These are phyloP conservation scores for Fusarium siculi DNA, from an alignment of 2,329 filamentous ascomycete species.

Conservation along the genomic window DNA sequence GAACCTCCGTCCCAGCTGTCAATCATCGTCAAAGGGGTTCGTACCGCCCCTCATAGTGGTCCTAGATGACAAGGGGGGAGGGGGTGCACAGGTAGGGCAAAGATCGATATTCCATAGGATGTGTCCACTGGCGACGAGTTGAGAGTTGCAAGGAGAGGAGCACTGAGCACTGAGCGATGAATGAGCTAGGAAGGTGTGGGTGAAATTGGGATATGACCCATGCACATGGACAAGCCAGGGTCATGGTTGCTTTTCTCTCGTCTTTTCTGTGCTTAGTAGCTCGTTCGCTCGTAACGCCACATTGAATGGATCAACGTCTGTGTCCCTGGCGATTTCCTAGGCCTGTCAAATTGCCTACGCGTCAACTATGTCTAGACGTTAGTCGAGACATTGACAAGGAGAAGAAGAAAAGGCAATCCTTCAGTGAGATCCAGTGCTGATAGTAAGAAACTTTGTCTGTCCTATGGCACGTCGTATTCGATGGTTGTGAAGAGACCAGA, in stretches of 20 bases:
- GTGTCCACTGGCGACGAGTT: conserved; percentile 14
- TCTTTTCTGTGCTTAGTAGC: conserved; percentile 27
- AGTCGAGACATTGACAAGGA: neutral
- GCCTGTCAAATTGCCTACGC: neutral
- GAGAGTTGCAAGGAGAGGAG: neutral
- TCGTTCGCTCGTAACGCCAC: conserved; percentile 41
- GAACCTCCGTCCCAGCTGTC: conserved; percentile 34
- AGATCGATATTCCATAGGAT: conserved; percentile 27
- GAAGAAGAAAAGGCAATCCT: conserved; percentile 5
- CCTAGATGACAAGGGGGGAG: conserved; percentile 39
- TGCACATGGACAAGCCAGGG: conserved; percentile 28
- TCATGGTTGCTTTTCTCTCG: neutral
- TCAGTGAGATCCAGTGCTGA: conserved; percentile 1
- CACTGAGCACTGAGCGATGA: neutral
- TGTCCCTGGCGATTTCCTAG: conserved; percentile 21
- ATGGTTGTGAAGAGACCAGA: neutral
- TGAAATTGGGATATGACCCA: conserved; percentile 23
- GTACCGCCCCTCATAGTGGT: conserved; percentile 26
- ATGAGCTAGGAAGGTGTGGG: conserved; percentile 11
- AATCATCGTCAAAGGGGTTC: conserved; percentile 39
- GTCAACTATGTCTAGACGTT: neutral
- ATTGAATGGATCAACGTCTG: conserved; percentile 26
- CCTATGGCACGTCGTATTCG: neutral
- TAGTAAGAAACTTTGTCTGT: neutral
- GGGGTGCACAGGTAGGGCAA: conserved; percentile 32